Evolutionary conservation across 176 grass and related monocot genomes (phyloP).

Genomic region (Triticum urartu): DNA sequence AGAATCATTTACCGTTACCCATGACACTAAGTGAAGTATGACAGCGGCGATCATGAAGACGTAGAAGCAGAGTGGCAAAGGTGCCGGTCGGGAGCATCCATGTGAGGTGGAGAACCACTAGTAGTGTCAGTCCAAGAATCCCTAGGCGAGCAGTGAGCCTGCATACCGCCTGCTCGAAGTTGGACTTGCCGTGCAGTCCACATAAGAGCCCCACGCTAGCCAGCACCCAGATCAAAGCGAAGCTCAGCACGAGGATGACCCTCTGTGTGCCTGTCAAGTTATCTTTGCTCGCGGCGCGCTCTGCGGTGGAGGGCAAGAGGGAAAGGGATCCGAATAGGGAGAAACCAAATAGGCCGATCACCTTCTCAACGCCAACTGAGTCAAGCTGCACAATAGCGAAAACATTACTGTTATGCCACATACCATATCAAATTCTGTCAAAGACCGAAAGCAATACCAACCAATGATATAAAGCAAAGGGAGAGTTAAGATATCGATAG

Average conservation of each 20-base stretch:
- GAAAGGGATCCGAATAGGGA: background rate
- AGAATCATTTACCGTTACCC: background rate
- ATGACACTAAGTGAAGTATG: background rate
- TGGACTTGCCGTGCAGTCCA: background rate
- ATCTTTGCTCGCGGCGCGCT: background rate
- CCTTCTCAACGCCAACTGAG: background rate
- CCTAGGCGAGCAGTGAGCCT: background rate
- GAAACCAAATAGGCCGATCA: background rate
- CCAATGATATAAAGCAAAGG: too few species aligned
- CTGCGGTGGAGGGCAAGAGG: background rate
- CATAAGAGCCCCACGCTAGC: background rate
- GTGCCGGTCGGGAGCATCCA: background rate
- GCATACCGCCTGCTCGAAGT: background rate
- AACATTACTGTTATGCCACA: background rate
- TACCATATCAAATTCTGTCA: background rate
- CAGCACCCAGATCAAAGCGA: background rate
- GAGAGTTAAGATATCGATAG: too few species aligned
- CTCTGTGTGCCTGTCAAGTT: background rate
- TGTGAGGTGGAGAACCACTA: background rate
- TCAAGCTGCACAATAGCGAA: background rate
- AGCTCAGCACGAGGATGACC: background rate
- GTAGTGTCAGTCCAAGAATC: background rate
- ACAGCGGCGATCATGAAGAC: accelerated
- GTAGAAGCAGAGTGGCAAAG: background rate
- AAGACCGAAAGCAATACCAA: too few species aligned